Evolutionary conservation across 805 yeast genomes (phyloP).

Genomic region (Metschnikowia baotianmanensis): DNA sequence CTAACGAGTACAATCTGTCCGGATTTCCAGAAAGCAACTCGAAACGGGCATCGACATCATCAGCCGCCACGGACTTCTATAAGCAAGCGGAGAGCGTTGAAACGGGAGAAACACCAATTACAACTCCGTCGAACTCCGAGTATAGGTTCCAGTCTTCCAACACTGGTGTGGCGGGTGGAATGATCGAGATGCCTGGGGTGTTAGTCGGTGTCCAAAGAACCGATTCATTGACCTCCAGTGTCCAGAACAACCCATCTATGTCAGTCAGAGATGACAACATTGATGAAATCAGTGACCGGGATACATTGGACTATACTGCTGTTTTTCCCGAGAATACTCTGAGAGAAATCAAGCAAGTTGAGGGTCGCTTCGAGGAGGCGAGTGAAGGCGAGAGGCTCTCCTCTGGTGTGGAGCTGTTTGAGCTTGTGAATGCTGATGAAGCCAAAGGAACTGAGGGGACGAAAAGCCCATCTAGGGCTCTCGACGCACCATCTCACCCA

Average conservation of each 20-base stretch:
- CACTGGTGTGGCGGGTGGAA: constrained; percentile 36
- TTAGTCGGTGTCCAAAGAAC: constrained; percentile 56
- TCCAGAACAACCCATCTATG: constrained; percentile 87
- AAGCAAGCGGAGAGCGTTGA: constrained; percentile 30
- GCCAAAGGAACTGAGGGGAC: constrained; percentile 24
- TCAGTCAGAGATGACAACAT: constrained; percentile 77
- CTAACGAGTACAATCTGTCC: constrained; percentile 1
- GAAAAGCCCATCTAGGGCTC: neutral
- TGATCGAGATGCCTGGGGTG: constrained; percentile 46
- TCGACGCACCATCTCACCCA: constrained; percentile 8
- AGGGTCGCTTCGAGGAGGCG: constrained; percentile 21
- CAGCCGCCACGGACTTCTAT: constrained; percentile 29
- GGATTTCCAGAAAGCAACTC: neutral
- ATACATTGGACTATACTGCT: constrained; percentile 28
- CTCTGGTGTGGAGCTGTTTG: constrained; percentile 52
- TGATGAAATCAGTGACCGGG: constrained; percentile 44
- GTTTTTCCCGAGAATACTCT: constrained; percentile 10
- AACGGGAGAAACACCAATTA: constrained; percentile 44
- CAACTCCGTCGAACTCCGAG: constrained; percentile 49
- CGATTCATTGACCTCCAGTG: constrained; percentile 83
- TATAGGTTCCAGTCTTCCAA: constrained; percentile 39
- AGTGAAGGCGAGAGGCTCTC: constrained; percentile 41
- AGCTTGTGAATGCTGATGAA: constrained; percentile 53
- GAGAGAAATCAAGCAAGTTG: constrained; percentile 13
- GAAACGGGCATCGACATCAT: constrained; percentile 26